A percentile compares a stretch with the other conserved stretches of the same genome.
These are phyloP conservation scores for Russula sp. DNA, from an alignment of 768 basidiomycete species.

Conservation along the genomic window DNA sequence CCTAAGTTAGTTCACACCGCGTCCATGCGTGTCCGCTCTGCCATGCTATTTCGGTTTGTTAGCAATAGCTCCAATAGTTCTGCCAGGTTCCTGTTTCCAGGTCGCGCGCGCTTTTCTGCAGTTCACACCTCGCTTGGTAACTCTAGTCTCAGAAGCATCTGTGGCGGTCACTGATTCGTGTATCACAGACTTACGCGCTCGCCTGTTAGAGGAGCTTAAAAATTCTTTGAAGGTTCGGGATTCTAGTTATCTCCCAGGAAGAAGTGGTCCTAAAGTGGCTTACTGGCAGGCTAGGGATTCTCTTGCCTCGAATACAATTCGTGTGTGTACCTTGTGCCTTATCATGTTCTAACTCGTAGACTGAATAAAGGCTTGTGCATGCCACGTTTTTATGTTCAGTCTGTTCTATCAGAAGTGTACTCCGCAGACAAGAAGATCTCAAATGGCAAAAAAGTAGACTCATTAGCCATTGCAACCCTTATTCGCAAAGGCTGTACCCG, in stretches of 20 bases:
- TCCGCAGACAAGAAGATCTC: conserved; percentile 65
- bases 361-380: neutral
- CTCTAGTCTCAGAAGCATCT: neutral
- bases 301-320: conserved; percentile 55
- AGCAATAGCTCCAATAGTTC: neutral
- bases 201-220: conserved; percentile 55
- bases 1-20: no score
- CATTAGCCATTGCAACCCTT: conserved; percentile 50
- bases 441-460: conserved; percentile 42
- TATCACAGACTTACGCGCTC: conserved; percentile 50
- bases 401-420: conserved; percentile 67
- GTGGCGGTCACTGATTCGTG: neutral
- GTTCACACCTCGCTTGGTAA: neutral
- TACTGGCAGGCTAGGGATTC: conserved; percentile 52
- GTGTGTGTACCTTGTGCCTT: conserved; percentile 33
- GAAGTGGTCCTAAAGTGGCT: neutral
- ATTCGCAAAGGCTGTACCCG: conserved; percentile 56
- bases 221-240: conserved; percentile 60
- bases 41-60: conserved; percentile 11
- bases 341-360: neutral
- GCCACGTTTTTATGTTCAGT: conserved; percentile 41
- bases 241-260: neutral
- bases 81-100: neutral
- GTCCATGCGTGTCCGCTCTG: neutral
- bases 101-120: conserved; percentile 3